Conservation (phyloP, 2,329 filamentous ascomycete genomes). For the Aspergillus sp. region DNA sequence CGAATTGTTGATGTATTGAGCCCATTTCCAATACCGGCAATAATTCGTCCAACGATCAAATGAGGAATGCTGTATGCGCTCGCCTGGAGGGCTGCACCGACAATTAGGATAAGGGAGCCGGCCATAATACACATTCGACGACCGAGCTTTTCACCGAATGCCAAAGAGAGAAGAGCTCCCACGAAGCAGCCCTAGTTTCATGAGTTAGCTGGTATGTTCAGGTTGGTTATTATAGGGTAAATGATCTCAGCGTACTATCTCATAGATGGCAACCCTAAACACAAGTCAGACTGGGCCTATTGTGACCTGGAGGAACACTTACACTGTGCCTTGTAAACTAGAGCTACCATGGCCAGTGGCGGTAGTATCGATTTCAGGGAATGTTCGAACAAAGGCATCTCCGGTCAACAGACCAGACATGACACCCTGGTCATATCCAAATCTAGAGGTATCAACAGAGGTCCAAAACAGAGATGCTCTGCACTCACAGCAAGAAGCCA, state of each 20-base stretch:
- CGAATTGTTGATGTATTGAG: constrained; percentile 37
- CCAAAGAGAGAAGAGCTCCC: constrained; percentile 43
- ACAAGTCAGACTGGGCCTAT: too few relatives aligned
- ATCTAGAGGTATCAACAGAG: constrained; percentile 10
- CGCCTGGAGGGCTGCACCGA: constrained; percentile 24
- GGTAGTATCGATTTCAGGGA: constrained; percentile 29
- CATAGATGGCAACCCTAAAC: constrained; percentile 40
- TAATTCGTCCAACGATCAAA: constrained; percentile 41
- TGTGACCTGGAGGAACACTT: constrained; percentile 2
- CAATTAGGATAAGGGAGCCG: constrained; percentile 29
- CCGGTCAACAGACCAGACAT: constrained; percentile 30
- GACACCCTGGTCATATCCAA: constrained; percentile 37
- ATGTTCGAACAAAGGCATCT: constrained; percentile 20
- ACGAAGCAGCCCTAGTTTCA: constrained; percentile 49
- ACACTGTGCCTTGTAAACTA: constrained; percentile 43
- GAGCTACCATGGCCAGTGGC: constrained; percentile 32
- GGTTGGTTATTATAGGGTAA: neutral
- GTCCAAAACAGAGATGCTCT: constrained; percentile 12
- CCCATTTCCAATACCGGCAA: constrained; percentile 49
- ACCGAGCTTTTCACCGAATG: constrained; percentile 44
- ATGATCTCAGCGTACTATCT: constrained; percentile 22
- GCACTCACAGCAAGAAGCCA: constrained; percentile 35
- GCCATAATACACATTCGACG: constrained; percentile 45
- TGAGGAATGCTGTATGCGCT: constrained; percentile 31
- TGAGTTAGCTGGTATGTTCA: neutral